Base-by-base conservation (phyloP, 2,329 filamentous ascomycete species). In the Neopestalotiopsis rosae region DNA sequence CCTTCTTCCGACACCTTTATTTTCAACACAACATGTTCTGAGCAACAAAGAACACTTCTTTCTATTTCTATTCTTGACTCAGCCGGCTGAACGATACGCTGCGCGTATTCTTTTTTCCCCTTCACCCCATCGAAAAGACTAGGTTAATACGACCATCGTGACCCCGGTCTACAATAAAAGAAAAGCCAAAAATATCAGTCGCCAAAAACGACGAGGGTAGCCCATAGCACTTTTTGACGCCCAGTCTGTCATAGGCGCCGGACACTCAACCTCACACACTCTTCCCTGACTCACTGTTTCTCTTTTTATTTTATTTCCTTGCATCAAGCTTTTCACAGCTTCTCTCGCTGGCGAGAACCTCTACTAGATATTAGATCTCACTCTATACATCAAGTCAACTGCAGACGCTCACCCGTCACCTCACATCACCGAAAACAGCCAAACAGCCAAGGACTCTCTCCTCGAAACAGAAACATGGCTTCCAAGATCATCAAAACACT, bases 51-150 rank as follows among this genome's bases (percentile, higher is more conserved):
- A 34, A 24, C 17, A n/a, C 49, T 61, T 68, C 63, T 65, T 67
- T 59, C 65, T 75, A 72, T 71, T 75, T 74, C 73, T 74, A 67
- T 74, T 71, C 69, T 49, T 69, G 49, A 68, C 58, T 69, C 69
- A 71, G 69, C 62, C 38, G 64, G 66, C 62, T 71, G 70, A 65
- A 63, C 49, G 32, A 38, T 42, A 69, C 71, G 70, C 70, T 69
- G 61, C 68, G 70, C 71, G 70, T 71, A 66, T 68, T 69, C 69
- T 28, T 52, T 52, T 52, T 52, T 9, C 9, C 45, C 45, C 34
- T 17, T 52, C 45, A n/a, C 9, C n/a, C 57, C 57, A 30, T 59
- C 57, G 10, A 28, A 59, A n/a, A 56, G 24, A n/a, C 45, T 52
- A 20, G 20, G n/a, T n/a, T n/a, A 9, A 9, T 52, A 20, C 45